These are phyloP conservation scores for Aquilaria sinensis DNA, from an alignment of 345 rosid genomes.

Conservation along the genomic window DNA sequence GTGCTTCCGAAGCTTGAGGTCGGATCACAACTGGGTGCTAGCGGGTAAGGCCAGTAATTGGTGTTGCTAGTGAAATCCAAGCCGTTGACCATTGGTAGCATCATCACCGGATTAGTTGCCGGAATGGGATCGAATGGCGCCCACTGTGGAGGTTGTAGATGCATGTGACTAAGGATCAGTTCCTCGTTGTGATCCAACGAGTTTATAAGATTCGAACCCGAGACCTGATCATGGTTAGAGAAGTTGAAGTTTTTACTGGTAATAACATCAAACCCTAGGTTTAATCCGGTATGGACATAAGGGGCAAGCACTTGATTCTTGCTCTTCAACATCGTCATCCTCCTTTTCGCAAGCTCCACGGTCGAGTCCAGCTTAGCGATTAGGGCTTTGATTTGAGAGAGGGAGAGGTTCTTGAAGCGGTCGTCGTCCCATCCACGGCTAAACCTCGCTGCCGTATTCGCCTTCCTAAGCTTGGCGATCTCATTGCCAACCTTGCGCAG, in stretches of 20 bases:
- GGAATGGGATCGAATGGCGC: neutral
- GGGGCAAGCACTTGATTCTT: neutral
- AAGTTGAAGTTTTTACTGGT: neutral
- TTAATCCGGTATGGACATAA: neutral
- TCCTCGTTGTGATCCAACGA: no score
- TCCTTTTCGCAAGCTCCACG: constrained; percentile 11
- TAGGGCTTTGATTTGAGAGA: constrained; percentile 10
- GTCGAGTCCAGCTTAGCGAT: constrained; percentile 3
- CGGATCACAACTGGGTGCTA: no score
- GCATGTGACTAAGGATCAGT: neutral
- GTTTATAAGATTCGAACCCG: neutral
- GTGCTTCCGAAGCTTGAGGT: neutral
- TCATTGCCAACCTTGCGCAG: constrained; percentile 18
- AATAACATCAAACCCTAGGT: neutral
- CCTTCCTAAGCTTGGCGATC: constrained; percentile 13
- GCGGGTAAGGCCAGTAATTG: no score
- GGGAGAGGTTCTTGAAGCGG: constrained; percentile 6
- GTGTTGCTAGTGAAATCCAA: neutral
- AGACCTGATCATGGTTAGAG: neutral
- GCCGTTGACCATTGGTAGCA: neutral
- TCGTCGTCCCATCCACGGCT: constrained; percentile 6
- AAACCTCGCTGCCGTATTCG: constrained; percentile 17
- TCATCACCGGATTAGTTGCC: neutral
- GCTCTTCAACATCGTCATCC: constrained; percentile 7
- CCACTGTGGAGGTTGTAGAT: neutral